Evolutionary conservation across 2,329 filamentous ascomycete species (phyloP).

Genomic region (Thermomyces lanuginosus): DNA sequence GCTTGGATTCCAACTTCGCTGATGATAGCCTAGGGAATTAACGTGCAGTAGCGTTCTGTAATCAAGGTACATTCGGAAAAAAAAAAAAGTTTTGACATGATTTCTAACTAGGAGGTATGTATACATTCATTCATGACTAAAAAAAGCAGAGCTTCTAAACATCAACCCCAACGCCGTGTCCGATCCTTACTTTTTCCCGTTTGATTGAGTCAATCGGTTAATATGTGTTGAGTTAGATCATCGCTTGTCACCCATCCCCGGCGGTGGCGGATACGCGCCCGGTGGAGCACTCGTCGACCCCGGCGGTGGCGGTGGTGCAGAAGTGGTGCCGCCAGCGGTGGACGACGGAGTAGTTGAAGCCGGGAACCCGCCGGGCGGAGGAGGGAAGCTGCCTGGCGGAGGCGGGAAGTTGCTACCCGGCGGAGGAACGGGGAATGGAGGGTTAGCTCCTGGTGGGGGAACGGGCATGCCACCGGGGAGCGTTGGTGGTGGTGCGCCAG

Average conservation of each 20-base stretch:
- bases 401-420: constrained; percentile 28
- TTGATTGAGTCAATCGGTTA: constrained; percentile 2
- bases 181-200: too few species aligned
- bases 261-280: constrained; percentile 8
- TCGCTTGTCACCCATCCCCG: constrained; percentile 12
- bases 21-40: too few species aligned
- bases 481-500: constrained; percentile 2
- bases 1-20: too few species aligned
- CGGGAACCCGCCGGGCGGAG: constrained; percentile 20
- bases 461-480: constrained; percentile 6
- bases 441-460: constrained; percentile 21
- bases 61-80: too few species aligned
- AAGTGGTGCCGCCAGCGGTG: constrained; percentile 13
- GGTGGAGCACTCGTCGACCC: constrained; percentile 12
- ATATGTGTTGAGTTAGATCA: constrained; percentile 7
- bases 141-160: too few species aligned
- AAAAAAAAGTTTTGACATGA: too few species aligned
- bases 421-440: constrained; percentile 21
- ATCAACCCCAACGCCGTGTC: too few species aligned
- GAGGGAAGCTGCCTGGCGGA: constrained; percentile 28
- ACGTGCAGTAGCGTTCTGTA: too few species aligned
- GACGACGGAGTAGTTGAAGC: constrained; percentile 16
- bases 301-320: constrained; percentile 6
- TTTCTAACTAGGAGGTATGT: too few species aligned
- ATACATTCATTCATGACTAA: too few species aligned